Percentiles rank a stretch among this genome's conserved stretches.
Evolutionary conservation across 2,329 filamentous ascomycete genomes (phyloP).

Genomic region (Verticillium alfalfae): DNA sequence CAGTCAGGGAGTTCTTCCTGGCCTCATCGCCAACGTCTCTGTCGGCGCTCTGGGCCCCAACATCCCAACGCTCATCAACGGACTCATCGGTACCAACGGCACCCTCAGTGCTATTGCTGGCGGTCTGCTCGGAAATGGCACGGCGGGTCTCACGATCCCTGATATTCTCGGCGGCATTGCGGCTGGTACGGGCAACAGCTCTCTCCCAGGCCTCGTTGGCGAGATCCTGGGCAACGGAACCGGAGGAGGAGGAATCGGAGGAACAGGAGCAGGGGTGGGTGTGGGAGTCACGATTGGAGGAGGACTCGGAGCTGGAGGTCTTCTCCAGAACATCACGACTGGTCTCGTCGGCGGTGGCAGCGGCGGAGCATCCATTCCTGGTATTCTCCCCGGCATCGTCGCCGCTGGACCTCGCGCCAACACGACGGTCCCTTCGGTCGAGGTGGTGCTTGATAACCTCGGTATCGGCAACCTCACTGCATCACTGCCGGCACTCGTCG

Average conservation of each 20-base stretch:
- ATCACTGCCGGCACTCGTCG: neutral
- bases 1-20: neutral
- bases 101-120: neutral
- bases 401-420: neutral
- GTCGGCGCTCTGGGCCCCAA: neutral
- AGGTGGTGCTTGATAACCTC: neutral
- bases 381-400: neutral
- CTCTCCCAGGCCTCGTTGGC: neutral
- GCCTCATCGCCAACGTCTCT: neutral
- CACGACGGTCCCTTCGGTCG: neutral
- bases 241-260: neutral
- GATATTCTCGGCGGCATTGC: neutral
- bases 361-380: neutral
- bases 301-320: neutral
- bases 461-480: neutral
- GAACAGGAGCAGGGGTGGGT: neutral
- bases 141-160: neutral
- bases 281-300: neutral
- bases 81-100: neutral
- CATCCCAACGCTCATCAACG: neutral
- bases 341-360: neutral
- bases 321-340: neutral
- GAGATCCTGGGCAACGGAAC: neutral
- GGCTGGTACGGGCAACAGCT: neutral
- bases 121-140: neutral